Evolutionary conservation across 78 protist genomes (phyloP).

Genomic region (Monocercomonoides exilis): DNA sequence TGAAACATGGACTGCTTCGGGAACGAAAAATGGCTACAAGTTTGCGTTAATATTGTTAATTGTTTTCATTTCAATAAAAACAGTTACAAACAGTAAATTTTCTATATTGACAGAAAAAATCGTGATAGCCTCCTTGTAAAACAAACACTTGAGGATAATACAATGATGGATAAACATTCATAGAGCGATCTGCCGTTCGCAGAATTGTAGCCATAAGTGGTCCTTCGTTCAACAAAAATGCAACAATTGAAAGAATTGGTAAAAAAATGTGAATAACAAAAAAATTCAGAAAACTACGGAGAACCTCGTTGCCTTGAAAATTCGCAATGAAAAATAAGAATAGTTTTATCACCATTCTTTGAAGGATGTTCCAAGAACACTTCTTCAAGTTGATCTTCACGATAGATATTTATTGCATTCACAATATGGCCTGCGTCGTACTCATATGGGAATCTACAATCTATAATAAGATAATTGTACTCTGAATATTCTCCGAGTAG

Average conservation of each 20-base stretch:
- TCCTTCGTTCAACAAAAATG: neutral
- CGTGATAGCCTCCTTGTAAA: neutral
- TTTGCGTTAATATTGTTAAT: too few species aligned
- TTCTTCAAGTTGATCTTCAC: neutral
- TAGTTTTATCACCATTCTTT: neutral
- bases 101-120: neutral
- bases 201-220: neutral
- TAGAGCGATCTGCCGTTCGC: neutral
- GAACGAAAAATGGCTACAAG: too few species aligned
- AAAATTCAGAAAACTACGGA: too few species aligned
- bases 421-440: neutral
- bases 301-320: neutral
- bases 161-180: neutral
- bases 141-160: neutral
- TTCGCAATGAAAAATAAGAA: neutral
- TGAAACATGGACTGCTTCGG: too few species aligned
- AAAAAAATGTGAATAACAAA: too few species aligned
- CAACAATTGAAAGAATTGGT: too few species aligned
- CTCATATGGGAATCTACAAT: neutral
- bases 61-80: neutral
- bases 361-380: neutral
- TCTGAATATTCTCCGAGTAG: neutral
- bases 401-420: neutral
- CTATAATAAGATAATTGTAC: neutral
- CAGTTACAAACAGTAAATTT: neutral